These are phyloP conservation scores for Saccharomycopsis crataegensis DNA, from an alignment of 1,139 yeast genomes.

Conservation along the genomic window DNA sequence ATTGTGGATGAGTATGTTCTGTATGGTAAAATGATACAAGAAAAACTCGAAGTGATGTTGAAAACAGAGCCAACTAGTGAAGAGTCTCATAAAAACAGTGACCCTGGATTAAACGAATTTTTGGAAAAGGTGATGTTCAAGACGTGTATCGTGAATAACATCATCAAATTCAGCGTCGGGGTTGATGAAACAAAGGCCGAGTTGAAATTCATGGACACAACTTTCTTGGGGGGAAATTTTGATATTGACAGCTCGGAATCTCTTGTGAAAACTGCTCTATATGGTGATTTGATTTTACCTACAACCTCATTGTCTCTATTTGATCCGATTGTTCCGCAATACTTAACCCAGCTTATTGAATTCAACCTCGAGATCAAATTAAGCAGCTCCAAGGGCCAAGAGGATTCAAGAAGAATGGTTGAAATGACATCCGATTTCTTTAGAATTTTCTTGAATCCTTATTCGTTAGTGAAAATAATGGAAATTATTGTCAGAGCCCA, in stretches of 20 bases:
- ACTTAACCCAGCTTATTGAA: slow-evolving; percentile 35
- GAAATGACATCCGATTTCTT: slow-evolving; percentile 54
- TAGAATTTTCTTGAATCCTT: slow-evolving; percentile 50
- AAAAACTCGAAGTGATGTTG: neutral
- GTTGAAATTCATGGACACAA: neutral
- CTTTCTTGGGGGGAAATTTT: neutral
- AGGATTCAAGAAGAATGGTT: slow-evolving; percentile 34
- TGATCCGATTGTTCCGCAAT: slow-evolving; percentile 24
- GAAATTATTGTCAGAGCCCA: slow-evolving; percentile 24
- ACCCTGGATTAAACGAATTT: neutral
- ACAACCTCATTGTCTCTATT: neutral
- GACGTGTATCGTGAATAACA: neutral
- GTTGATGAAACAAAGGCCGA: slow-evolving; percentile 3
- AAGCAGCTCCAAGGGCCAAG: slow-evolving; percentile 28
- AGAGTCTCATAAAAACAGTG: neutral
- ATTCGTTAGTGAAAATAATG: slow-evolving; percentile 37
- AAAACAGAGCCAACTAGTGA: neutral
- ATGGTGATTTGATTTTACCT: slow-evolving; percentile 8
- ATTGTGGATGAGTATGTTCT: slow-evolving; percentile 21
- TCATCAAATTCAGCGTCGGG: neutral
- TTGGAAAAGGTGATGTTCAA: slow-evolving; percentile 3
- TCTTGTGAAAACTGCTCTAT: neutral
- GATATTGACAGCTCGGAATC: neutral
- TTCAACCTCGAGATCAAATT: slow-evolving; percentile 31
- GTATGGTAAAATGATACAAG: neutral